Evolutionary conservation across 2,329 filamentous ascomycete species (phyloP).

Genomic region (Aspergillus ustus): DNA sequence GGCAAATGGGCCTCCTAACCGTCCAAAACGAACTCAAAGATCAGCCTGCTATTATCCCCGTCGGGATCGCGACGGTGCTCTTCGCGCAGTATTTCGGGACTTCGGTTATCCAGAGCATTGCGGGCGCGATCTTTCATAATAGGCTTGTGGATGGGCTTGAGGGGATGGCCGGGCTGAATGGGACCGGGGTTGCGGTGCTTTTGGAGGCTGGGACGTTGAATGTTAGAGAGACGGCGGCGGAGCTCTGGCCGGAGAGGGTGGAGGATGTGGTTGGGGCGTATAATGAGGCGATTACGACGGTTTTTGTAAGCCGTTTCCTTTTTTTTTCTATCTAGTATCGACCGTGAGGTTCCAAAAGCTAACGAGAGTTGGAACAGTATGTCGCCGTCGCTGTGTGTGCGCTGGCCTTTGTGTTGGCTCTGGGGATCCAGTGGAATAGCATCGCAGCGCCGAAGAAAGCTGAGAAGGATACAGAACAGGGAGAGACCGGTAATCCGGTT

Average conservation of each 20-base stretch:
- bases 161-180: neutral
- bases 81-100: constrained; percentile 22
- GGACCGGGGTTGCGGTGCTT: neutral
- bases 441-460: neutral
- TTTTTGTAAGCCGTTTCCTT: no score
- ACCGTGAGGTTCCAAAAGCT: no score
- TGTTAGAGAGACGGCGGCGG: neutral
- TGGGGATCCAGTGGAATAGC: constrained; percentile 7
- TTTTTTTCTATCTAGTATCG: no score
- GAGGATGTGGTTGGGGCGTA: constrained; percentile 6
- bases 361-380: neutral
- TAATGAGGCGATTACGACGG: constrained; percentile 14
- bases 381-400: constrained; percentile 13
- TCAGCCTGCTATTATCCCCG: constrained; percentile 11
- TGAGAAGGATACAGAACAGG: neutral
- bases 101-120: constrained; percentile 19
- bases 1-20: constrained; percentile 12
- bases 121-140: constrained; percentile 17
- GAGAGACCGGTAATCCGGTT: neutral
- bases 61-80: constrained; percentile 16
- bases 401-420: constrained; percentile 11
- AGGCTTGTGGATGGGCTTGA: neutral
- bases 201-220: neutral
- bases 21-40: constrained; percentile 14
- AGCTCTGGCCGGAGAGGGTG: constrained; percentile 12